Evolutionary conservation across 2,329 filamentous ascomycete species (phyloP), one percentile per base, ranked within the genome.

Genomic region (Fusarium staphyleae): DNA sequence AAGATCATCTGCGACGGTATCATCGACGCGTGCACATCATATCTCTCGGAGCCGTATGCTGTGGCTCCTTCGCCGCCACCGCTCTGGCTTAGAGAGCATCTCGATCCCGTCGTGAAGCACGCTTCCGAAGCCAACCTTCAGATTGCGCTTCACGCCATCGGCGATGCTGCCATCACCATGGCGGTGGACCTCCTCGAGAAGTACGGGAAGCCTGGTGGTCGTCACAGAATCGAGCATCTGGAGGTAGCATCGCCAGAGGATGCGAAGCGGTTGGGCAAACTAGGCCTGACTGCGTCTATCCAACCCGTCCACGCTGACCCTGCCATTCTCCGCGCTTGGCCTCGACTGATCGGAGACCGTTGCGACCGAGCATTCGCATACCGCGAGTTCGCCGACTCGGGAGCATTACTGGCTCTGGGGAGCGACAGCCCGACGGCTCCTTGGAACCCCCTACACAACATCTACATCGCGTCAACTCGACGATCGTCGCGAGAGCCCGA

Each of bases 1-100:
- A 87, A 87, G 67, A 69, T 87, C 34, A 84, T 87, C 48, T 82
- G 80, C 63, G 85, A 87, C 60, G 85, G 85, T 10, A 83, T 87
- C 37, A 76, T 87, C 41, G 85, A 87, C 59, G 82, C 81, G 0
- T 87, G 84, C 69, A 87, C 85, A 2, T 84, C 85, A 0, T 81
- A 78, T 0, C 73, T 87, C 6, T 72, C 76, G 5, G 77, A 85
- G 58, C 84, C 85, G 0, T 87, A 87, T 65, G 70, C 79, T 44
- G 74, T 71, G 2, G 70, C 74, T 12, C 70, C 74, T 3, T 73
- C 77, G 39, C 57, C 58, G 2, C 77, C 79, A 2, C 78, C 82
- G 0, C 76, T 86, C 43, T 87, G 84, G 84, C 76, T 77, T 0
- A 66, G 70, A 2, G 76, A 76, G 22, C 77, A 81, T 67, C 75